A percentile compares a stretch with the other conserved stretches of the same genome.
Conservation (phyloP, 768 basidiomycete genomes). For the Lepiota venenata region DNA sequence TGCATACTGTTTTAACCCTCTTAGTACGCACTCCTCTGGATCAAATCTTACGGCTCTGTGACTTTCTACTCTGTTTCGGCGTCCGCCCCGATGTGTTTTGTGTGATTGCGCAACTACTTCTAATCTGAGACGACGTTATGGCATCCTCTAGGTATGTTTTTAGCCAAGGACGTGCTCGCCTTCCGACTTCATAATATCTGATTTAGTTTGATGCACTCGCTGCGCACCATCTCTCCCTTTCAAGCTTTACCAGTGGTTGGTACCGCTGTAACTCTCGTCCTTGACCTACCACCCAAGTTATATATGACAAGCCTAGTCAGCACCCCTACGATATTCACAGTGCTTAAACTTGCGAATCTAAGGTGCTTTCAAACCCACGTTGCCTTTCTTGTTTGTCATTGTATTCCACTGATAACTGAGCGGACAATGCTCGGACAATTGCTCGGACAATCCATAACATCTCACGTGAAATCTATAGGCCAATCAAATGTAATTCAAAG, state of each 20-base stretch:
- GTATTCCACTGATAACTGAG: not conserved
- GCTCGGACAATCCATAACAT: too few species aligned
- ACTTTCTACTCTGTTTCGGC: constrained; percentile 95
- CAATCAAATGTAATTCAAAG: constrained; percentile 11
- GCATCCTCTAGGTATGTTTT: constrained; percentile 68
- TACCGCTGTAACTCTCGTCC: constrained; percentile 90
- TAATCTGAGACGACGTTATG: constrained; percentile 92
- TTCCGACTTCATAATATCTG: constrained; percentile 4
- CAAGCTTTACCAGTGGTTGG: constrained; percentile 86
- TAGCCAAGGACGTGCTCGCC: not conserved
- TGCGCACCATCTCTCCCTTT: constrained; percentile 91
- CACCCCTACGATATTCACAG: constrained; percentile 70
- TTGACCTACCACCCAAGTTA: constrained; percentile 81
- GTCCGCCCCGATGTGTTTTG: constrained; percentile 96
- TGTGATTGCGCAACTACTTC: constrained; percentile 90
- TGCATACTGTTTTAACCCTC: constrained; percentile 77
- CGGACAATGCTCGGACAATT: too few species aligned
- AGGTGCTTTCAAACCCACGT: constrained; percentile 4
- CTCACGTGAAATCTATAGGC: not conserved
- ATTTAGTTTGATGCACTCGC: constrained; percentile 85
- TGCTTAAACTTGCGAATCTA: constrained; percentile 18
- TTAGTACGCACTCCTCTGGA: constrained; percentile 97
- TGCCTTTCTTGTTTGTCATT: not conserved
- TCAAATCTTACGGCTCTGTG: constrained; percentile 94
- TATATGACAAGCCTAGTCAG: constrained; percentile 86